Evolutionary conservation across 78 protist species (phyloP), one percentile per base, ranked within the genome.

Genomic region (Neovahlkampfia damariscottae): DNA sequence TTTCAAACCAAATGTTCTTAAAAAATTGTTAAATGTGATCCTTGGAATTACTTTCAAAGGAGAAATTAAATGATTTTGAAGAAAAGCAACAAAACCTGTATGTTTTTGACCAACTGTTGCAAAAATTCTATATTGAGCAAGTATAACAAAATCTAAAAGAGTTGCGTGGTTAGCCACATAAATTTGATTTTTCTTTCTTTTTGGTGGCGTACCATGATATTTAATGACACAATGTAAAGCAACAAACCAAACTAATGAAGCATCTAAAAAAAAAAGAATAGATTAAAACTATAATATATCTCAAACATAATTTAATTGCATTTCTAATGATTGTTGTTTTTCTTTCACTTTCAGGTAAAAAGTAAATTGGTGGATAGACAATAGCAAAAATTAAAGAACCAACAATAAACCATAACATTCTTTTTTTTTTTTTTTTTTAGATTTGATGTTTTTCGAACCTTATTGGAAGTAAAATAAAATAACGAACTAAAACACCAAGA

Each of bases 161-260:
- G 90, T 78, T 3, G 93, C 89, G 85, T 91, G 95, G 84, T 91
- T 91, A 8, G 94, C 84, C n/a, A 91, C 95, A 37, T 76, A 90
- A 3, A 91, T 67, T 68, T 87, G 87, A 37, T 86, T 88, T 4
- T 73, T 29, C 40, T 74, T 31, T 10, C 72, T 41, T 0, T 70
- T 37, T 0, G 88, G 88, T 1, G 8, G 37, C 6, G 73, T 1
- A 27, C 84, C 84, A 35, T 84, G 88, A 37, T 67, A 72, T 59
- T n/a, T 40, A 38, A 84, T 41, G 9, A 84, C 84, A 0, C 88
- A 86, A 29, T 82, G 66, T 84, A 82, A 88, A 50, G 91, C 84
- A 82, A 79, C 70, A 35, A 86, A 72, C 41, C 72, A 69, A 28
- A 19, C 62, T 19, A 19, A 50, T n/a, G n/a, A n/a, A n/a, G n/a